Conservation (phyloP, 2,329 filamentous ascomycete species). For the Nigrospora sphaerica region DNA sequence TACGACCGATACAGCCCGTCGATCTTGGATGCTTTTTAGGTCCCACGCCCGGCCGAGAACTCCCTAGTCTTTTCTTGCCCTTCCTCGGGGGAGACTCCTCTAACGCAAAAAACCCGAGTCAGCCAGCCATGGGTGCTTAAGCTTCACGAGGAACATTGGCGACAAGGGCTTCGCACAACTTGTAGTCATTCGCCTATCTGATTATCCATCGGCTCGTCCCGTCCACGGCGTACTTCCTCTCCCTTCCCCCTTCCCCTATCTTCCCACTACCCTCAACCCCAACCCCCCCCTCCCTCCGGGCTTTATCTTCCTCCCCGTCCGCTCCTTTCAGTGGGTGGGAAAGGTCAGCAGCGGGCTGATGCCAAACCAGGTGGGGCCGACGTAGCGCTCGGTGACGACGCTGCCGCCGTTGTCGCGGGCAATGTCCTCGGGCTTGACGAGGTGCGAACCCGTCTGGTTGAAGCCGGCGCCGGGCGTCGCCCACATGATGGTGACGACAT, state of each 20-base stretch:
- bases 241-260: neutral
- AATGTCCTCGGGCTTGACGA: neutral
- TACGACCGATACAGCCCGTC: too few species aligned
- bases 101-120: too few species aligned
- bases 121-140: too few species aligned
- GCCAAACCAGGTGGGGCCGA: neutral
- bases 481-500: neutral
- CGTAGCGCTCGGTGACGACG: neutral
- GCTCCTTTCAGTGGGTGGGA: neutral
- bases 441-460: slow-evolving; percentile 1
- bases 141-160: too few species aligned
- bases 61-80: too few species aligned
- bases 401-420: slow-evolving; percentile 1
- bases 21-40: too few species aligned
- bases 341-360: neutral
- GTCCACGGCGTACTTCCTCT: too few species aligned
- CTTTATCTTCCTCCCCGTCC: neutral
- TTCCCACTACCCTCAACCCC: neutral
- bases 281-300: neutral
- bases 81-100: too few species aligned
- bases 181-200: too few species aligned
- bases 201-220: too few species aligned
- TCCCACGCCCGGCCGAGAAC: too few species aligned
- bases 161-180: too few species aligned
- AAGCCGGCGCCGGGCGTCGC: neutral